Conservation (phyloP, 2,329 filamentous ascomycete species). For the Cyanodermella asteris region DNA sequence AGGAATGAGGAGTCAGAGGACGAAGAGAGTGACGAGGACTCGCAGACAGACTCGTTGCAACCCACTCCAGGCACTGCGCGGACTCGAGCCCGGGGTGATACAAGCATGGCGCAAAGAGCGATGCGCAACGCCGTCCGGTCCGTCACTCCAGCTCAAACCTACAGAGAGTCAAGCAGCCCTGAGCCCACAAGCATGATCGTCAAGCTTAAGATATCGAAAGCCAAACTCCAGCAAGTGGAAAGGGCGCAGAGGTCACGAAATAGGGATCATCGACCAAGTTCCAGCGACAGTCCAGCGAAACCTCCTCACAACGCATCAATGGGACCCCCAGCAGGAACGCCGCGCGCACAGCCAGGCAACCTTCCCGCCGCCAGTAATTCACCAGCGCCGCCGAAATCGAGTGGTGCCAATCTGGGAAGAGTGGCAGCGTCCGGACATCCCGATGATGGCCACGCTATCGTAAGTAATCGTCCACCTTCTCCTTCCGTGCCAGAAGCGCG, state of each 20-base stretch:
- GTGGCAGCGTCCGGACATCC: too few species aligned
- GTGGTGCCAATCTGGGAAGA: too few species aligned
- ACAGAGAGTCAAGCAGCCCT: conserved; percentile 58
- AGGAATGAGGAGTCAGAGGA: conserved; percentile 82
- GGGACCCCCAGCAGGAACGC: conserved; percentile 30
- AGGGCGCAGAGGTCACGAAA: too few species aligned
- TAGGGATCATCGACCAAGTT: too few species aligned
- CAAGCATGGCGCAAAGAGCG: conserved; percentile 64
- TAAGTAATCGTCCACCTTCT: too few species aligned
- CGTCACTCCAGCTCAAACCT: conserved; percentile 66
- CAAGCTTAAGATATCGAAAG: conserved; percentile 49
- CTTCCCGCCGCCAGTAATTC: too few species aligned
- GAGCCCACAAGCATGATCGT: conserved; percentile 50
- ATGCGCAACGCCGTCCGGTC: conserved; percentile 65
- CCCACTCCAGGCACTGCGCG: conserved; percentile 53
- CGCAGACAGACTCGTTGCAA: conserved; percentile 51
- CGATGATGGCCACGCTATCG: too few species aligned
- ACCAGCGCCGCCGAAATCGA: conserved; percentile 12
- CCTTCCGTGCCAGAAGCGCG: too few species aligned
- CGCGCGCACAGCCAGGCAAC: conserved; percentile 9
- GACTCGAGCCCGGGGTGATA: conserved; percentile 68
- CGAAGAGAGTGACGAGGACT: conserved; percentile 69
- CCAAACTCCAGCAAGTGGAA: conserved; percentile 47
- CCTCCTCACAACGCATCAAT: conserved; percentile 32
- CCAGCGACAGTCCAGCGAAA: conserved; percentile 26